A percentile compares a stretch with the other conserved stretches of the same genome.
Evolutionary conservation across 345 rosid genomes (phyloP).

Genomic region (Nephelium lappaceum): DNA sequence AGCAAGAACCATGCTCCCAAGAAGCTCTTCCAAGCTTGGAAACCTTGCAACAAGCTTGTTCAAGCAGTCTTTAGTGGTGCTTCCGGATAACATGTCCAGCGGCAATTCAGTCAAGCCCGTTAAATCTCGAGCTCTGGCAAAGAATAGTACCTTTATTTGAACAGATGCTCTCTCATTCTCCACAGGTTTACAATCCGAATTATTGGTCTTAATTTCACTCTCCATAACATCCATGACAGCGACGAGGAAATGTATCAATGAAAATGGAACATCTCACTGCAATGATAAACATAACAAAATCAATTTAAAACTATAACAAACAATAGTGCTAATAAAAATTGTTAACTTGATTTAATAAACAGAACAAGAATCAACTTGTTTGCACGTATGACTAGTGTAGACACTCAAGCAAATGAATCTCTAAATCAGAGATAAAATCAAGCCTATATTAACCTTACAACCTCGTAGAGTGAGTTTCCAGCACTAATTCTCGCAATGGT

Average conservation of each 20-base stretch:
- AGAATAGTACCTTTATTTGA: conserved; percentile 71
- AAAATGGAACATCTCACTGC: conserved; percentile 18
- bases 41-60: conserved; percentile 55
- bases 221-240: conserved; percentile 29
- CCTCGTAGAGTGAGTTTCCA: background rate
- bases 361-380: background rate
- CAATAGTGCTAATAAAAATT: background rate
- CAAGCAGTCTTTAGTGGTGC: conserved; percentile 70
- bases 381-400: background rate
- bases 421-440: background rate
- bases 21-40: conserved; percentile 71
- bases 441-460: background rate
- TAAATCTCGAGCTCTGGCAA: conserved; percentile 85
- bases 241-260: background rate
- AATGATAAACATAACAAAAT: background rate
- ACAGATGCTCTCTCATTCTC: conserved; percentile 37
- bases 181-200: background rate
- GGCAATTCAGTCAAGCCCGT: conserved; percentile 58
- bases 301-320: background rate
- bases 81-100: conserved; percentile 59
- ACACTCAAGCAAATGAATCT: background rate
- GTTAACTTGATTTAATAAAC: background rate
- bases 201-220: conserved; percentile 18
- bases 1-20: conserved; percentile 74
- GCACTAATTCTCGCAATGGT: background rate